Base-by-base conservation (phyloP, 2,329 filamentous ascomycete genomes). In the Botrytis squamosa region DNA sequence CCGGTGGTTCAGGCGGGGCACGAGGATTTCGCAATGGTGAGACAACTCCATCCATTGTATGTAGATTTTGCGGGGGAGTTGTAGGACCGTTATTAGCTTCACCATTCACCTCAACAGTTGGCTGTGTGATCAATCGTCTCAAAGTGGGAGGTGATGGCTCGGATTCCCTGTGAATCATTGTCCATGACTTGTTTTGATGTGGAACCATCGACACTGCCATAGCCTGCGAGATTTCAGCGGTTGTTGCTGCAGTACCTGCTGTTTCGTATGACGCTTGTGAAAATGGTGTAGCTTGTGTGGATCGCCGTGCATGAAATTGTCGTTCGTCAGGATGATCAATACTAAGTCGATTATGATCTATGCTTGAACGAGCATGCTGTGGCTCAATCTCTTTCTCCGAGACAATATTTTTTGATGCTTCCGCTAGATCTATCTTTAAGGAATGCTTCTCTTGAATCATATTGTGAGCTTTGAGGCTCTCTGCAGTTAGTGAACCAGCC, bases 21-120 rank as follows among this genome's bases (percentile, higher is more conserved):
- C 89, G 86, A 22, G 89, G 89, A 76, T 91, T 91, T 72, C 88
- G 84, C 49, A 91, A 83, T 12, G 89, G 89, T 22, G 89, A 91
- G 77, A 91, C 88, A 36, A 89, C 84, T 70, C 89, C 85, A 52
- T 88, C 84, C 76, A 87, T 83, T 0, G 84, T 83, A 73, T 86
- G 84, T 36, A 57, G 62, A 59, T 84, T 84, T 75, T 87, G 86
- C 33, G 86, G 85, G 22, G 89, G 88, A 40, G 88, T 90, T 18
- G 84, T 81, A 12, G 86, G 86, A 14, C 78, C 81, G 22, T 78
- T 77, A 16, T 81, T 83, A 71, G 84, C 82, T 40, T 83, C 81
- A 66, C 81, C 83, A 44, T 82, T 80, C 57, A 80, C 76, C 4
- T 79, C 75, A 59, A 78, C 75, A 9, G 71, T 76, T 18, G 73